Conservation (phyloP, 75 land plant species). For the Picea sitchensis region DNA sequence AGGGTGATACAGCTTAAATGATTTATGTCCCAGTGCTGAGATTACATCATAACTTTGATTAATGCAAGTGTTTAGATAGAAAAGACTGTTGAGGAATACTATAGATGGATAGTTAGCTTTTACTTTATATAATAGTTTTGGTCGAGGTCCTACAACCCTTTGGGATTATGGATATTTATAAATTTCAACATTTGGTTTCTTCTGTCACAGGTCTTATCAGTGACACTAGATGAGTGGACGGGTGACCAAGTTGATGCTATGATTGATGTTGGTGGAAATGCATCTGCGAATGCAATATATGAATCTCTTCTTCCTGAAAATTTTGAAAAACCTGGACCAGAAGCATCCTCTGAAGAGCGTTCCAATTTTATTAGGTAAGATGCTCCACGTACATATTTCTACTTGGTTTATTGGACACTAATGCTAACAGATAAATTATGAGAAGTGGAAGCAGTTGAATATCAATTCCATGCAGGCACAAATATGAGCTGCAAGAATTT, state of each 20-base stretch:
- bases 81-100: too few relatives aligned
- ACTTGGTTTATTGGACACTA: background rate
- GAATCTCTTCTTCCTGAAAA: slow-evolving; percentile 71
- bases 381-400: background rate
- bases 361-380: slow-evolving; percentile 71
- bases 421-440: background rate
- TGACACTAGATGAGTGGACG: slow-evolving; percentile 90
- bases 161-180: too few relatives aligned
- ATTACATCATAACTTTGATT: too few relatives aligned
- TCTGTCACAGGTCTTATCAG: slow-evolving; percentile 66
- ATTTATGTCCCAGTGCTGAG: too few relatives aligned
- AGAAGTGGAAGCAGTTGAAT: background rate
- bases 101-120: too few relatives aligned
- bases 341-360: slow-evolving; percentile 74
- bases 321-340: slow-evolving; percentile 60
- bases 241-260: slow-evolving; percentile 74
- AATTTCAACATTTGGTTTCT: too few relatives aligned
- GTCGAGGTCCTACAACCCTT: too few relatives aligned
- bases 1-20: too few relatives aligned
- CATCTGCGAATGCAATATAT: slow-evolving; percentile 65
- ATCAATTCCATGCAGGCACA: slow-evolving; percentile 60
- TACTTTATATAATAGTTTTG: too few relatives aligned
- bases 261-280: slow-evolving; percentile 58
- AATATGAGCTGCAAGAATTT: slow-evolving; percentile 89
- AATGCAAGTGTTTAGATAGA: too few relatives aligned